A percentile compares a stretch with the other conserved stretches of the same genome.
Conservation (phyloP, 2,329 filamentous ascomycete species). For the Nemania sp. region DNA sequence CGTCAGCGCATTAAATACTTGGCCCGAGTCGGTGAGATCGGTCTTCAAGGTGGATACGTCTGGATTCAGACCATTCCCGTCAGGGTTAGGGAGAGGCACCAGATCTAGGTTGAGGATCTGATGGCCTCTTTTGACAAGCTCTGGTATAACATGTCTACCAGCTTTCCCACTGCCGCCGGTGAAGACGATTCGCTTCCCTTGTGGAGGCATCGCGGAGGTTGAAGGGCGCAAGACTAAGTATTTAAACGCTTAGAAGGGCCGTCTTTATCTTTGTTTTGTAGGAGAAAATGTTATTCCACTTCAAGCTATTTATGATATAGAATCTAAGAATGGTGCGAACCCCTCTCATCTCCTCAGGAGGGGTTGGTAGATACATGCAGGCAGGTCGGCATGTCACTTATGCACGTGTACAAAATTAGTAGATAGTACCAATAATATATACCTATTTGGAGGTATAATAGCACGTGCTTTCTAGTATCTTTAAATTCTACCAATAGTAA, state of each 20-base stretch:
- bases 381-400: background rate
- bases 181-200: slow-evolving; percentile 50
- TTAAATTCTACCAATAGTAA: no score
- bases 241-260: background rate
- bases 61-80: slow-evolving; percentile 33
- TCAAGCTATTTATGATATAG: background rate
- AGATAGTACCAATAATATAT: no score
- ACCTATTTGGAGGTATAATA: background rate
- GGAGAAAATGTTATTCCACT: background rate
- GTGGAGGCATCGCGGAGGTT: background rate
- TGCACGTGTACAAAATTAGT: background rate
- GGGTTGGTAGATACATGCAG: background rate
- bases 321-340: background rate
- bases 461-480: background rate
- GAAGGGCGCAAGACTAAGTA: background rate
- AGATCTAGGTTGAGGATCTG: slow-evolving; percentile 54
- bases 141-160: slow-evolving; percentile 52
- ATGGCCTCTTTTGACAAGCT: slow-evolving; percentile 43
- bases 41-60: slow-evolving; percentile 52
- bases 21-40: slow-evolving; percentile 50
- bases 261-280: background rate
- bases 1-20: slow-evolving; percentile 54
- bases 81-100: slow-evolving; percentile 43
- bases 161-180: slow-evolving; percentile 54
- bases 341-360: background rate